Percentiles rank a stretch among this genome's conserved stretches.
phyloP scores from a whole-genome alignment of 257 asterid species.

The Solanum clarkiae region DNA sequence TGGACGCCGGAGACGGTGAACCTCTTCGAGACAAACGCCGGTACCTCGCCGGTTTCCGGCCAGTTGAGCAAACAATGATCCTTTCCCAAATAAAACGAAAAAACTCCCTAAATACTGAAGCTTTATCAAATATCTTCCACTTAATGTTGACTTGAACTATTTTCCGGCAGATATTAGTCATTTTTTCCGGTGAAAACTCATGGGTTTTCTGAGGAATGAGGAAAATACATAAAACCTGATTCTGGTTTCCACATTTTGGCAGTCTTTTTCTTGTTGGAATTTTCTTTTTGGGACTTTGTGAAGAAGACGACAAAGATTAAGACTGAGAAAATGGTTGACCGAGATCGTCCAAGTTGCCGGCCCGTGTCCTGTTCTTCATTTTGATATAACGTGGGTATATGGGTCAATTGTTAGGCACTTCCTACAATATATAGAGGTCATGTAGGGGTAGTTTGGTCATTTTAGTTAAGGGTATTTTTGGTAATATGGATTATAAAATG shows the following conservation, averaged over 20 bases:
- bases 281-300: not conserved
- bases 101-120: slow-evolving; percentile 34
- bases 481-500: not conserved
- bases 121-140: slow-evolving; percentile 48
- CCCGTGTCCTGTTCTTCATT: slow-evolving; percentile 8
- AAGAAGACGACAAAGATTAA: not conserved
- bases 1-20: not conserved
- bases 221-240: not conserved
- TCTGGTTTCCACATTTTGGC: not conserved
- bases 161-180: slow-evolving; percentile 49
- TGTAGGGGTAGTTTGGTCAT: not conserved
- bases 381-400: slow-evolving; percentile 2
- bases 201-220: slow-evolving; percentile 21
- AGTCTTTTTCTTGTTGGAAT: not conserved
- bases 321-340: slow-evolving; percentile 7
- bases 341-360: slow-evolving; percentile 40
- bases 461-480: not conserved
- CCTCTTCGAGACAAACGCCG: not conserved
- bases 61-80: slow-evolving; percentile 44
- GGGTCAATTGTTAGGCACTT: not conserved
- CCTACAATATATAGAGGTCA: not conserved
- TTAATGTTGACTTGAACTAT: slow-evolving; percentile 51
- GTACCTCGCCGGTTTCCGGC: slow-evolving; percentile 31
- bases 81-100: slow-evolving; percentile 49
- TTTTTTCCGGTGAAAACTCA: slow-evolving; percentile 30